Conservation (phyloP, 1,139 yeast species). For the Blastobotrys niveus region DNA sequence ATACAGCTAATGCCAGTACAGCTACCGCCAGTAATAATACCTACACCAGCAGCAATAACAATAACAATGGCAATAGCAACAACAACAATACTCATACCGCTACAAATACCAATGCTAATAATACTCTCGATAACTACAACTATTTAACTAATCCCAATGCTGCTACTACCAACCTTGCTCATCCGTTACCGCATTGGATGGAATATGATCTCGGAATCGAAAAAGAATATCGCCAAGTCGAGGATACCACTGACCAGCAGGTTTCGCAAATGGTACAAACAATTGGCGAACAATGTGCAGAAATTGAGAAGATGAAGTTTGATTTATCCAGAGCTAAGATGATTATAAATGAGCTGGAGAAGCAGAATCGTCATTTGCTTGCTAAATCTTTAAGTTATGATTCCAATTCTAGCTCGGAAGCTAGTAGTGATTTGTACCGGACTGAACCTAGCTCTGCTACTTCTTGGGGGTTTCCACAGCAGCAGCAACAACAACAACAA, state of each 20-base stretch:
- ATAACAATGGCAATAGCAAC: neutral
- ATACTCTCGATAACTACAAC: neutral
- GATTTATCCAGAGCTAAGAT: conserved; percentile 8
- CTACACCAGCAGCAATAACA: neutral
- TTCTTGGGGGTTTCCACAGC: neutral
- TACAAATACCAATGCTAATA: neutral
- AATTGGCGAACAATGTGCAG: conserved; percentile 12
- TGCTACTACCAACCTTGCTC: neutral
- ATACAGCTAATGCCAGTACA: no score
- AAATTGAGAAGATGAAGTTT: conserved; percentile 10
- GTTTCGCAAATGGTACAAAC: conserved; percentile 8
- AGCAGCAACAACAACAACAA: neutral
- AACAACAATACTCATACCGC: neutral
- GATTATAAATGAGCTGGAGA: conserved; percentile 5
- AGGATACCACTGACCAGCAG: conserved; percentile 5
- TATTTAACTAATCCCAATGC: neutral
- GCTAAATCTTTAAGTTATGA: neutral
- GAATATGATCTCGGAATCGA: conserved; percentile 12
- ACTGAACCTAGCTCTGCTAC: conserved; percentile 5
- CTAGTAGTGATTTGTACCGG: neutral
- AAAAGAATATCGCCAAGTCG: neutral
- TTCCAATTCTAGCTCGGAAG: neutral
- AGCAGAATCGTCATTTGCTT: neutral
- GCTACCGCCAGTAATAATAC: neutral
- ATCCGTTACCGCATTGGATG: conserved; percentile 13